Percentiles rank a stretch among this genome's conserved stretches.
Evolutionary conservation across 2,329 filamentous ascomycete species (phyloP).

Genomic region (Sporothrix curviconia): DNA sequence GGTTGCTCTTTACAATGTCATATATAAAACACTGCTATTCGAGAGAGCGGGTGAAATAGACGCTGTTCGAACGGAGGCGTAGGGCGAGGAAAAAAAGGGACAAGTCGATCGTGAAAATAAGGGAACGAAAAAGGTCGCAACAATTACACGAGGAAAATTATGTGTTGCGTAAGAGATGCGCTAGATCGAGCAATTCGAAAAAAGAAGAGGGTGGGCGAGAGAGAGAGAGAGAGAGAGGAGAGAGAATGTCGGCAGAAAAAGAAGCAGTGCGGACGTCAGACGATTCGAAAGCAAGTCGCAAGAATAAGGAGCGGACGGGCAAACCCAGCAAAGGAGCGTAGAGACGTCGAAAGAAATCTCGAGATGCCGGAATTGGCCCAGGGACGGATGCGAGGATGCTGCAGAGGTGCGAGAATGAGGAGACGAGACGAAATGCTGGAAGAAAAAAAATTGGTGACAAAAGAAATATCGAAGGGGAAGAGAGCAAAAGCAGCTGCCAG

Average conservation of each 20-base stretch:
- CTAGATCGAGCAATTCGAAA: no score
- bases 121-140: no score
- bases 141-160: no score
- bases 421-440: constrained; percentile 15
- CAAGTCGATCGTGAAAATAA: no score
- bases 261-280: not conserved
- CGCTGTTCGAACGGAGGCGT: not conserved
- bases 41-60: not conserved
- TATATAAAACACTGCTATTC: not conserved
- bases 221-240: no score
- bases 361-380: constrained; percentile 50
- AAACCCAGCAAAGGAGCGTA: constrained; percentile 39
- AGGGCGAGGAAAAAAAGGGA: not conserved
- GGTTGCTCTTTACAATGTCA: not conserved
- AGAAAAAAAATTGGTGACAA: constrained; percentile 15
- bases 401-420: constrained; percentile 18
- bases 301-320: constrained; percentile 51
- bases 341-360: constrained; percentile 35
- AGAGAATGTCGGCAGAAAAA: no score
- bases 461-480: not conserved
- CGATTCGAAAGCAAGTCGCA: not conserved
- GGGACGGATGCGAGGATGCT: constrained; percentile 14
- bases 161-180: no score
- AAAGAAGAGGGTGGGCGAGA: no score
- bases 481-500: not conserved